Evolutionary conservation across 108 stramenopile species (phyloP).

Genomic region (Cyclotella atomus): DNA sequence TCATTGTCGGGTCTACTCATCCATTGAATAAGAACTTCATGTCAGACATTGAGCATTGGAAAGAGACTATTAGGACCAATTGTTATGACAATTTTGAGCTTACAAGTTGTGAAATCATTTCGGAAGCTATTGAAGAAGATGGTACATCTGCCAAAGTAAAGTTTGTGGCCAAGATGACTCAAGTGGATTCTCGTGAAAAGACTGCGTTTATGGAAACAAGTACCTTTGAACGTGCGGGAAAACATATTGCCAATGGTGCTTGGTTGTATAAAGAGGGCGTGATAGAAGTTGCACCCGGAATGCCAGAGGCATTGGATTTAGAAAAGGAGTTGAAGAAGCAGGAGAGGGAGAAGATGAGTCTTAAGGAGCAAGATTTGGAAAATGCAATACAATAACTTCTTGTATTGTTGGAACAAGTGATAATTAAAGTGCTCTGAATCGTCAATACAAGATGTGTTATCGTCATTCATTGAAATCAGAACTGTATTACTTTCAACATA

Average conservation of each 20-base stretch:
- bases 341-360: background rate
- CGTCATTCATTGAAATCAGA: too few relatives aligned
- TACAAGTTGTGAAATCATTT: slow-evolving; percentile 58
- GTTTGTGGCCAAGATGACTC: slow-evolving; percentile 69
- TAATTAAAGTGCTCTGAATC: too few relatives aligned
- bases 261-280: slow-evolving; percentile 67
- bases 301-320: slow-evolving; percentile 26
- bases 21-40: slow-evolving; percentile 51
- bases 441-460: too few relatives aligned
- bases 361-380: background rate
- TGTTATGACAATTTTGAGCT: slow-evolving; percentile 82
- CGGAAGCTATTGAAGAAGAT: slow-evolving; percentile 59
- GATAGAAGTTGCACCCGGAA: slow-evolving; percentile 44
- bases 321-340: slow-evolving; percentile 18
- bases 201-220: slow-evolving; percentile 79
- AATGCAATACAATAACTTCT: too few relatives aligned
- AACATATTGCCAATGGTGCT: slow-evolving; percentile 55
- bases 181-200: slow-evolving; percentile 66
- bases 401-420: too few relatives aligned
- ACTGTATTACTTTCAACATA: too few relatives aligned
- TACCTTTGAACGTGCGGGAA: slow-evolving; percentile 63
- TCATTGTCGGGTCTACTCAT: slow-evolving; percentile 57
- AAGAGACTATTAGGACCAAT: slow-evolving; percentile 61
- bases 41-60: slow-evolving; percentile 70
- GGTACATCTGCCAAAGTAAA: slow-evolving; percentile 61